Percentiles rank a stretch among this genome's conserved stretches.
phyloP scores from a whole-genome alignment of 2,329 filamentous ascomycete species.

The Penicillium sp. region DNA sequence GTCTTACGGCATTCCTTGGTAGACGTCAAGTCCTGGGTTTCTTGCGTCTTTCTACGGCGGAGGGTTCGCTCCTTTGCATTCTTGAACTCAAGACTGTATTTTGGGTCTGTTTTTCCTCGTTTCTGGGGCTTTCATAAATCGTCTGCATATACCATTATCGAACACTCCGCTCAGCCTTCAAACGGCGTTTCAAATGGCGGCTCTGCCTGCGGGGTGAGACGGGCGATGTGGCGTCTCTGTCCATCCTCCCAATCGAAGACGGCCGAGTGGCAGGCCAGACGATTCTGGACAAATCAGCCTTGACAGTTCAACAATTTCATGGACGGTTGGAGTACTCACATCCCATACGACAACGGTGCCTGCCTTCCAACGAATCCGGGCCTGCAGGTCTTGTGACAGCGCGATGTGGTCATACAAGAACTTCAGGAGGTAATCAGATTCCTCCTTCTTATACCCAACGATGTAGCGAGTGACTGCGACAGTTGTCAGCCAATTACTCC shows the following conservation, averaged over 20 bases:
- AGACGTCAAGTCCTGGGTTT: neutral
- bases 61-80: neutral
- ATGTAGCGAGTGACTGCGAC: conserved; percentile 72
- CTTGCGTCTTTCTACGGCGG: neutral
- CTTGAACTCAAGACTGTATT: neutral
- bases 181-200: conserved; percentile 71
- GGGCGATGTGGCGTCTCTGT: conserved; percentile 74
- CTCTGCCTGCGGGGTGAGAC: conserved; percentile 83
- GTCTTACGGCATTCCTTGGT: neutral
- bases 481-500: neutral
- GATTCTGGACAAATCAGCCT: conserved; percentile 53
- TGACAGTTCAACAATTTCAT: neutral
- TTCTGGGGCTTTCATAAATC: too few relatives aligned
- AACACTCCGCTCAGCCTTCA: conserved; percentile 25
- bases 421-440: conserved; percentile 74
- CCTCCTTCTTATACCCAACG: conserved; percentile 82
- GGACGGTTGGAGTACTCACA: conserved; percentile 36
- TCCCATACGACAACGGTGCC: conserved; percentile 88
- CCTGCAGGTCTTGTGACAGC: conserved; percentile 71
- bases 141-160: too few relatives aligned
- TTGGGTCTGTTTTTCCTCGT: neutral
- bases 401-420: conserved; percentile 77
- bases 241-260: conserved; percentile 81
- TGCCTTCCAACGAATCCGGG: conserved; percentile 73
- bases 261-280: conserved; percentile 76